A percentile compares a stretch with the other conserved stretches of the same genome.
phyloP scores from a whole-genome alignment of 768 basidiomycete species.

The Russula lepida region DNA sequence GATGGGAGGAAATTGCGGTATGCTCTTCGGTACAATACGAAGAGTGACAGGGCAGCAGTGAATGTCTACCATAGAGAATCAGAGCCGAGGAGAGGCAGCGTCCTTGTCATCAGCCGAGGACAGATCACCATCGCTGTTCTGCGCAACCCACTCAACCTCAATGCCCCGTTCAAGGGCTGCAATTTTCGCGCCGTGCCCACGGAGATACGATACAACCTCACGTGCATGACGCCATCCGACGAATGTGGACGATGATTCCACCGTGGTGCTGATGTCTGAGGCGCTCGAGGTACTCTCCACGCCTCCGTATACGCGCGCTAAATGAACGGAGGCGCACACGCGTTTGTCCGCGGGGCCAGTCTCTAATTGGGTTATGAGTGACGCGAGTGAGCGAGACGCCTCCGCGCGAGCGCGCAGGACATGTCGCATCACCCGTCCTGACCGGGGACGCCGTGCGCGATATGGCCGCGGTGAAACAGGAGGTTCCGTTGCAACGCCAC shows the following conservation, averaged over 20 bases:
- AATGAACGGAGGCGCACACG: conserved; percentile 43
- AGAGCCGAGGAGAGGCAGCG: neutral
- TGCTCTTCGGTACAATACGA: too few relatives aligned
- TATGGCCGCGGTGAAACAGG: conserved; percentile 20
- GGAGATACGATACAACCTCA: conserved; percentile 70
- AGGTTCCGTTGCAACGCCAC: conserved; percentile 21
- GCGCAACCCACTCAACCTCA: conserved; percentile 64
- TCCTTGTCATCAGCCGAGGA: conserved; percentile 17
- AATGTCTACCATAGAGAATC: neutral
- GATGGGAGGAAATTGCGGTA: neutral
- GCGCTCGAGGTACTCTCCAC: conserved; percentile 26
- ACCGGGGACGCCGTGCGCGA: conserved; percentile 47
- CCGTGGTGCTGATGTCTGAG: conserved; percentile 26
- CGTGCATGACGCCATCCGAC: conserved; percentile 53
- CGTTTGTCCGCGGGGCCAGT: conserved; percentile 34
- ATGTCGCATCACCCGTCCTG: conserved; percentile 80
- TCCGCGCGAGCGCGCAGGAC: conserved; percentile 81
- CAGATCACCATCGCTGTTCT: conserved; percentile 53
- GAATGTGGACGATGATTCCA: conserved; percentile 21
- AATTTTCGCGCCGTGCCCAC: conserved; percentile 64
- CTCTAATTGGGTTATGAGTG: conserved; percentile 61
- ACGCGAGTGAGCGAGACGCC: conserved; percentile 66
- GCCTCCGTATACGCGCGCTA: conserved; percentile 38
- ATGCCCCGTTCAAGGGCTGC: conserved; percentile 38
- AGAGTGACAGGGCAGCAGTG: too few relatives aligned